These are phyloP conservation scores for Chalciporus piperatoides DNA, from an alignment of 1,284 basidiomycete species.

Conservation along the genomic window DNA sequence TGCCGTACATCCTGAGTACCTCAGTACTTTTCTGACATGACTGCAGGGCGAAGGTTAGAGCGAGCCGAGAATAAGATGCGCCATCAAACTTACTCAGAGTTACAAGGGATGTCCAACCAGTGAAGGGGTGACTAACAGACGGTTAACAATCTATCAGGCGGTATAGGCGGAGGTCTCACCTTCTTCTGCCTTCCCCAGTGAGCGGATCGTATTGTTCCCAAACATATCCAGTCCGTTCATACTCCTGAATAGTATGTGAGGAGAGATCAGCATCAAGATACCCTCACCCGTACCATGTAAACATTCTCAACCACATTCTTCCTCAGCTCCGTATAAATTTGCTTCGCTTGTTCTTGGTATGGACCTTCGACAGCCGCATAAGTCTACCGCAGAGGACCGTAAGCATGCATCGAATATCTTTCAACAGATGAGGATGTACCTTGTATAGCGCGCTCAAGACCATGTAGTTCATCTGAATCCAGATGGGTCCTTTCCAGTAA, in stretches of 20 bases:
- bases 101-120: slow-evolving; percentile 87
- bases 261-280: not conserved
- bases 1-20: not conserved
- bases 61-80: slow-evolving; percentile 2
- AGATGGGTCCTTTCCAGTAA: slow-evolving; percentile 96
- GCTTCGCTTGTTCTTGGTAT: slow-evolving; percentile 65
- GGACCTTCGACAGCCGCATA: slow-evolving; percentile 82
- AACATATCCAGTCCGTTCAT: slow-evolving; percentile 86
- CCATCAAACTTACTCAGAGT: slow-evolving; percentile 58
- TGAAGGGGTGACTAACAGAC: slow-evolving; percentile 77
- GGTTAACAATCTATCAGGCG: slow-evolving; percentile 7
- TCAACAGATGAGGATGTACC: slow-evolving; percentile 37
- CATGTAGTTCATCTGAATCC: slow-evolving; percentile 96
- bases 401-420: not conserved
- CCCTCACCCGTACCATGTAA: slow-evolving; percentile 56
- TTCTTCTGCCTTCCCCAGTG: slow-evolving; percentile 81
- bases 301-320: slow-evolving; percentile 85
- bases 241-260: slow-evolving; percentile 61
- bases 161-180: slow-evolving; percentile 42
- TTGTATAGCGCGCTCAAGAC: slow-evolving; percentile 74
- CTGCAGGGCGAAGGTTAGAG: slow-evolving; percentile 31
- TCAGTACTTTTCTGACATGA: slow-evolving; percentile 58
- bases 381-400: slow-evolving; percentile 43
- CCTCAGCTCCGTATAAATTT: slow-evolving; percentile 79
- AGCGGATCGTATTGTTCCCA: slow-evolving; percentile 94